These are phyloP conservation scores for Phanerochaete carnosa DNA, from an alignment of 768 basidiomycete species.

Conservation along the genomic window DNA sequence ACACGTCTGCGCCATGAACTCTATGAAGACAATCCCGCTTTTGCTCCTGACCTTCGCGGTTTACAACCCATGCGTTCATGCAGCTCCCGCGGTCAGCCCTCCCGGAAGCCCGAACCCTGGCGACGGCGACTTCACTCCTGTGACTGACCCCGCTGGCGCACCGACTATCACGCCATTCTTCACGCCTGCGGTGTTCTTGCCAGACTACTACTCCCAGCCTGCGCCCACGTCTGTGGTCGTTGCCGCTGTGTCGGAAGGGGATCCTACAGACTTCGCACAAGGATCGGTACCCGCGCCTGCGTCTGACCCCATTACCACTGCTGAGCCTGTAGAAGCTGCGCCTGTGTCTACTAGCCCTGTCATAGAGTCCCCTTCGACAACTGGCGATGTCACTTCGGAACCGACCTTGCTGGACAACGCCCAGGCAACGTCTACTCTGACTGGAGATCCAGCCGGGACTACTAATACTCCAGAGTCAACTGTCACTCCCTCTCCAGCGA, in stretches of 20 bases:
- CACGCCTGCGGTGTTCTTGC: constrained; percentile 9
- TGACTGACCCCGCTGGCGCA: not conserved
- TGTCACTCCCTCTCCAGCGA: not conserved
- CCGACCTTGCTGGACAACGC: not conserved
- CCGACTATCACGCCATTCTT: constrained; percentile 8
- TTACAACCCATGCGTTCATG: not conserved
- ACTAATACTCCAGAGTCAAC: not conserved
- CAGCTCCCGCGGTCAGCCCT: not conserved
- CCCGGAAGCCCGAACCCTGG: not conserved
- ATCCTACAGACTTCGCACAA: not conserved
- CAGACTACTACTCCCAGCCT: constrained; percentile 5
- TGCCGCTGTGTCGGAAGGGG: not conserved
- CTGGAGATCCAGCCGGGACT: not conserved
- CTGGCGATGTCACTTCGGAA: not conserved
- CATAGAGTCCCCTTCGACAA: not conserved
- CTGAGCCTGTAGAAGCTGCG: not conserved
- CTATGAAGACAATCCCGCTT: constrained; percentile 12
- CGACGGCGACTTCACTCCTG: not conserved
- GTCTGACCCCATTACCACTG: not conserved
- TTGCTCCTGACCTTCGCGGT: constrained; percentile 7
- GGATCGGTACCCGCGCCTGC: not conserved
- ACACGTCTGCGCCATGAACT: not conserved
- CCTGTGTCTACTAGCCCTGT: not conserved
- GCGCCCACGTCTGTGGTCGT: not conserved
- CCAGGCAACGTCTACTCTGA: not conserved